These are phyloP conservation scores for Helotiales sp. DNA, from an alignment of 2,329 filamentous ascomycete genomes.

Conservation along the genomic window DNA sequence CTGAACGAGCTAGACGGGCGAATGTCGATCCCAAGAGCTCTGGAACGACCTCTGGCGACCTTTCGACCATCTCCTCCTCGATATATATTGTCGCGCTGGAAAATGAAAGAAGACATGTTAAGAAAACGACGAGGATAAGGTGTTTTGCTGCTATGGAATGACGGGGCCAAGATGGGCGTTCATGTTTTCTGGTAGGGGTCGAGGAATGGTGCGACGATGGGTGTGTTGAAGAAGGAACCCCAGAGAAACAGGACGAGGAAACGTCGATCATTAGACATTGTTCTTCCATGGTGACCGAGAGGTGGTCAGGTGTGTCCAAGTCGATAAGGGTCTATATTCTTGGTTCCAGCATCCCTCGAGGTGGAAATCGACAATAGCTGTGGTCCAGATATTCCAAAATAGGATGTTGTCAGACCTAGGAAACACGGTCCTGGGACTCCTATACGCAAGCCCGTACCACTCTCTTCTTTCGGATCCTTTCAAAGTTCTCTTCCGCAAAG, in stretches of 20 bases:
- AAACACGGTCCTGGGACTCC: background rate
- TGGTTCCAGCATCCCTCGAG: constrained; percentile 33
- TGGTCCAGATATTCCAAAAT: constrained; percentile 16
- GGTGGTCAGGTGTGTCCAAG: constrained; percentile 3
- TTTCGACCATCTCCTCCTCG: constrained; percentile 31
- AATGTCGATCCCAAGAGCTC: constrained; percentile 27
- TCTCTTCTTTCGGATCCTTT: background rate
- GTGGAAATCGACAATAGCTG: constrained; percentile 22
- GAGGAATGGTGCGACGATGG: constrained; percentile 26
- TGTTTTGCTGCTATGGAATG: constrained; percentile 11
- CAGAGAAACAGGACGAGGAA: background rate
- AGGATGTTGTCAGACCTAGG: background rate
- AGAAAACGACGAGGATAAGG: constrained; percentile 22
- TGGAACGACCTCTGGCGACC: constrained; percentile 6
- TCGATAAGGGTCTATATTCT: constrained; percentile 22
- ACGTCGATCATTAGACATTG: background rate
- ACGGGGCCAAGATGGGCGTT: constrained; percentile 14
- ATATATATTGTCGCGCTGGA: constrained; percentile 26
- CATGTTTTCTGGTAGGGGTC: constrained; percentile 9
- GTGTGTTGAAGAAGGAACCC: constrained; percentile 4
- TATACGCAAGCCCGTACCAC: background rate
- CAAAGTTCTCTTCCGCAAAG: constrained; percentile 1
- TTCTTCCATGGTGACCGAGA: constrained; percentile 11
- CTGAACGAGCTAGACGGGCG: constrained; percentile 29
- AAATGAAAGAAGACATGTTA: constrained; percentile 27